A percentile compares a stretch with the other conserved stretches of the same genome.
Conservation (phyloP, 2,329 filamentous ascomycete species). For the Ascochyta fabae region DNA sequence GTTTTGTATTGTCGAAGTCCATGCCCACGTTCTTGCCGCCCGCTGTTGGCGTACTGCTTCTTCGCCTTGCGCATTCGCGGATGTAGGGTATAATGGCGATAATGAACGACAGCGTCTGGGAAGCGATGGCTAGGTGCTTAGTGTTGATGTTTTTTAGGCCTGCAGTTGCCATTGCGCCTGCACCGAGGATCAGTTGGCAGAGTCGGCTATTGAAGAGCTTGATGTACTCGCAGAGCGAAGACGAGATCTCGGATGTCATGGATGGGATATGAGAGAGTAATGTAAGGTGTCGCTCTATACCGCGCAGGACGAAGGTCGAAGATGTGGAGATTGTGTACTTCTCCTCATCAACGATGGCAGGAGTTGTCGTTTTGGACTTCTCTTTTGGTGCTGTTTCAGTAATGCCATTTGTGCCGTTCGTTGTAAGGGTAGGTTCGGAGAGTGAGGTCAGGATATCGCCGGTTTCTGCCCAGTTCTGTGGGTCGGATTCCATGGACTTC, state of each 20-base stretch:
- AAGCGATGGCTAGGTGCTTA: constrained; percentile 89
- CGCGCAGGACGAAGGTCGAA: constrained; percentile 79
- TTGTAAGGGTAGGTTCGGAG: constrained; percentile 26
- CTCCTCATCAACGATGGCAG: constrained; percentile 82
- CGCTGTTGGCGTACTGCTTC: constrained; percentile 53
- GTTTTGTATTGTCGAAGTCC: constrained; percentile 87
- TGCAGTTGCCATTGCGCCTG: constrained; percentile 85
- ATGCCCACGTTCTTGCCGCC: constrained; percentile 60
- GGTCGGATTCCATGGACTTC: constrained; percentile 73
- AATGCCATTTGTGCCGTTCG: constrained; percentile 38
- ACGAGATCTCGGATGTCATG: constrained; percentile 83
- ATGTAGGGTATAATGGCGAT: constrained; percentile 87
- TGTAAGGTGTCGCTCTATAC: constrained; percentile 81
- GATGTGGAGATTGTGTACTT: constrained; percentile 86
- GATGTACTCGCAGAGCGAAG: constrained; percentile 81
- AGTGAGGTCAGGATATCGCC: constrained; percentile 50
- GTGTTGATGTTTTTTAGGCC: constrained; percentile 91
- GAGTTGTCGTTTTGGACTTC: constrained; percentile 54
- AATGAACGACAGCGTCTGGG: constrained; percentile 86
- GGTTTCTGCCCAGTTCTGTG: constrained; percentile 67
- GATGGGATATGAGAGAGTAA: constrained; percentile 85
- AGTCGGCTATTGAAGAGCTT: constrained; percentile 95
- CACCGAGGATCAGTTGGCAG: constrained; percentile 94
- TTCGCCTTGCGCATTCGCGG: constrained; percentile 86
- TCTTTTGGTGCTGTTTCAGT: constrained; percentile 39